Conservation (phyloP, 495 filamentous ascomycete genomes). For the Stereocaulon alpinum region DNA sequence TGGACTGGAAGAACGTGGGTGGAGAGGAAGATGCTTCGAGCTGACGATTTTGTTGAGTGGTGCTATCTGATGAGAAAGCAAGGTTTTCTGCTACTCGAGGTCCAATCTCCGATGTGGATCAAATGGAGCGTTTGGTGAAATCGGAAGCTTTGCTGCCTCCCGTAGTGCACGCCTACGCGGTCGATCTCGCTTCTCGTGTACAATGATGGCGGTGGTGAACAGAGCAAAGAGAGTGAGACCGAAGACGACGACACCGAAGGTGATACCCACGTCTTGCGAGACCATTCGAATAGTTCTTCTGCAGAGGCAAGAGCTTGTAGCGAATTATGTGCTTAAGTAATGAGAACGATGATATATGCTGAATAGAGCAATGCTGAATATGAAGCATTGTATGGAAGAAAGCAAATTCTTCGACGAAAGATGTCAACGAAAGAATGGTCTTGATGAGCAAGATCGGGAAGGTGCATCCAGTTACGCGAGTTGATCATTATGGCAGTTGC, state of each 20-base stretch:
- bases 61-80: background rate
- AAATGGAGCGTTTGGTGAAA: conserved; percentile 2
- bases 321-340: background rate
- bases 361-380: background rate
- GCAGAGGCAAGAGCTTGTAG: background rate
- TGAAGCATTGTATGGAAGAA: background rate
- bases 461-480: no score
- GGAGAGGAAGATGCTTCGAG: background rate
- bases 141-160: background rate
- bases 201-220: background rate
- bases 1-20: background rate
- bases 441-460: no score
- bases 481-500: no score
- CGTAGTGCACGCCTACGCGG: background rate
- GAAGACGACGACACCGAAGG: background rate
- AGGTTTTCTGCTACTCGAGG: background rate
- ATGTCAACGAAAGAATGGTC: background rate
- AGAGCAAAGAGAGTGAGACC: background rate
- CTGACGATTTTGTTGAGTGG: background rate
- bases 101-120: background rate
- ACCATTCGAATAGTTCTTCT: background rate
- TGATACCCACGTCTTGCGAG: background rate
- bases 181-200: background rate
- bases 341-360: background rate
- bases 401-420: background rate